Conservation (phyloP, 2,329 filamentous ascomycete species). For the Ophiocordyceps camponoti-floridani region DNA sequence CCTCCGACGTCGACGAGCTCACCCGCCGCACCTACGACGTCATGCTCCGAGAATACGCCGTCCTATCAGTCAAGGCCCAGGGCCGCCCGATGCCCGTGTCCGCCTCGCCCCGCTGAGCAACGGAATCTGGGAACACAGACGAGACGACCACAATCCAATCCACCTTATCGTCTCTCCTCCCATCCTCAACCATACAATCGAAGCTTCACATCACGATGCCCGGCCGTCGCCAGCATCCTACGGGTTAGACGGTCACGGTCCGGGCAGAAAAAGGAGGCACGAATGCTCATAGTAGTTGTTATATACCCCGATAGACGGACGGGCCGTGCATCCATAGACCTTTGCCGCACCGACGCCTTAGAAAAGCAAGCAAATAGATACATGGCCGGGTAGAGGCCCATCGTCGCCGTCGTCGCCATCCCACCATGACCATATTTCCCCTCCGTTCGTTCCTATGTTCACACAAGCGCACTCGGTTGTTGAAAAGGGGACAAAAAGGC, state of each 20-base stretch:
- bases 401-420: no score
- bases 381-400: no score
- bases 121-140: not conserved
- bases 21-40: slow-evolving; percentile 48
- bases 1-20: slow-evolving; percentile 63
- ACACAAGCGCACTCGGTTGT: no score
- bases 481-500: no score
- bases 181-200: not conserved
- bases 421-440: no score
- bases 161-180: not conserved
- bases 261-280: not conserved
- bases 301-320: not conserved
- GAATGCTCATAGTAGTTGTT: not conserved
- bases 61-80: slow-evolving; percentile 32
- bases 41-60: slow-evolving; percentile 53
- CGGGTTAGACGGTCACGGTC: not conserved
- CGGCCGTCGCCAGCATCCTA: not conserved
- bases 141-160: not conserved
- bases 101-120: slow-evolving; percentile 5
- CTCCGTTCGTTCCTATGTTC: no score
- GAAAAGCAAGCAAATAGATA: not conserved
- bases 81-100: slow-evolving; percentile 18
- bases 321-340: not conserved
- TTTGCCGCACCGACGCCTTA: not conserved
- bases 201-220: not conserved